A percentile compares a stretch with the other conserved stretches of the same genome.
Evolutionary conservation across 2,329 filamentous ascomycete genomes (phyloP).

Genomic region (Aspergillus awamori): DNA sequence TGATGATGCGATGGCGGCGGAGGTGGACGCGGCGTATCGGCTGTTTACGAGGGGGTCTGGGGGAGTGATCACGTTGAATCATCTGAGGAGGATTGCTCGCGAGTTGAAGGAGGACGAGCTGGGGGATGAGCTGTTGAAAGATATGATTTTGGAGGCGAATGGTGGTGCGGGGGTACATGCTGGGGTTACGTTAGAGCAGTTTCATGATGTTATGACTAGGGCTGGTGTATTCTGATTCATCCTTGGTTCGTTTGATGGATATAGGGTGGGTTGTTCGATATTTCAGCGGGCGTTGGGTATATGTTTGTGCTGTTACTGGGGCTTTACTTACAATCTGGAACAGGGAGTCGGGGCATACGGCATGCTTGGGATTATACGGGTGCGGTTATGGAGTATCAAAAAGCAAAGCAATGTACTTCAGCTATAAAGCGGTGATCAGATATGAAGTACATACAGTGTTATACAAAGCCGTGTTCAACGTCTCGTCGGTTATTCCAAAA

Average conservation of each 20-base stretch:
- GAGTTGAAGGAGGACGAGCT: constrained; percentile 78
- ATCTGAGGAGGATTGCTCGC: constrained; percentile 76
- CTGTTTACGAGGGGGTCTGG: constrained; percentile 67
- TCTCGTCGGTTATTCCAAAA: neutral
- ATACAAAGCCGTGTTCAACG: neutral
- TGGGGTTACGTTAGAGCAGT: constrained; percentile 77
- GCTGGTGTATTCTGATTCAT: constrained; percentile 73
- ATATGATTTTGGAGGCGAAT: constrained; percentile 96
- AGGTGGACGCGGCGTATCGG: constrained; percentile 79
- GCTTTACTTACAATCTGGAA: neutral
- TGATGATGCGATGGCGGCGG: constrained; percentile 61
- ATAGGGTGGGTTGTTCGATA: neutral
- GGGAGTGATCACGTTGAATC: constrained; percentile 74
- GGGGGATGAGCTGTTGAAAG: constrained; percentile 77
- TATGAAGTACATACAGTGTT: constrained; percentile 1
- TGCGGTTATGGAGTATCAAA: neutral
- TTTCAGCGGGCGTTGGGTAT: constrained; percentile 12
- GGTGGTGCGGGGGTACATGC: constrained; percentile 70
- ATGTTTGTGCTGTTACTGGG: neutral
- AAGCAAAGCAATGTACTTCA: too few species aligned
- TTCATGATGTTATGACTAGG: constrained; percentile 80
- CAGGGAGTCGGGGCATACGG: neutral
- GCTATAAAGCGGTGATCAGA: neutral
- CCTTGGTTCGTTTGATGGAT: constrained; percentile 32
- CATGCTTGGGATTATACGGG: neutral